These are phyloP conservation scores for Flaveria linearis DNA, from an alignment of 129 eudicot species.

Conservation along the genomic window DNA sequence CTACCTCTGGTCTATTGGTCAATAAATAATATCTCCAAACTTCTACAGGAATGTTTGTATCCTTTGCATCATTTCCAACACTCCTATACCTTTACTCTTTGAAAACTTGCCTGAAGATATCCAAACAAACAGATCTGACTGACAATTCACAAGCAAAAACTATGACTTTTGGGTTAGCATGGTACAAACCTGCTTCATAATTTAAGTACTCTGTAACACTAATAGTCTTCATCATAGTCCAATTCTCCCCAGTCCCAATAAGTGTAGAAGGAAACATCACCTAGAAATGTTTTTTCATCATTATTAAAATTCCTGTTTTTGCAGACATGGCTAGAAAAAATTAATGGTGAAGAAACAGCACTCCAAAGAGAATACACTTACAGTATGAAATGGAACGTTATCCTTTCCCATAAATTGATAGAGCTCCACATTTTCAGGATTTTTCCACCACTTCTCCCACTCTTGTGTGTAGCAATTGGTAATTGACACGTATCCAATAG, in stretches of 20 bases:
- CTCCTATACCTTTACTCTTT: constrained; percentile 91
- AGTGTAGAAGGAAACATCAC: constrained; percentile 96
- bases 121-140: background rate
- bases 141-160: constrained; percentile 12
- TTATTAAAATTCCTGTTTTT: background rate
- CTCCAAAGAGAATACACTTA: constrained; percentile 41
- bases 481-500: constrained; percentile 94
- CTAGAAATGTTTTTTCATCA: constrained; percentile 37
- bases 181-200: constrained; percentile 80
- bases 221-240: constrained; percentile 95
- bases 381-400: constrained; percentile 97
- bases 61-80: constrained; percentile 93
- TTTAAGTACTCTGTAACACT: constrained; percentile 93
- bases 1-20: constrained; percentile 92
- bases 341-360: background rate
- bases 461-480: constrained; percentile 84
- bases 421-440: constrained; percentile 95
- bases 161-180: background rate
- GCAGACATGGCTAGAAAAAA: background rate
- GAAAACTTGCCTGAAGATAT: constrained; percentile 63
- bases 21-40: constrained; percentile 96
- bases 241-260: constrained; percentile 80
- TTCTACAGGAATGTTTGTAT: constrained; percentile 90
- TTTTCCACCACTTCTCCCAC: constrained; percentile 99
- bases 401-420: constrained; percentile 99